Base-by-base conservation (phyloP, 2,329 filamentous ascomycete genomes). In the Colletotrichum brevisporum region DNA sequence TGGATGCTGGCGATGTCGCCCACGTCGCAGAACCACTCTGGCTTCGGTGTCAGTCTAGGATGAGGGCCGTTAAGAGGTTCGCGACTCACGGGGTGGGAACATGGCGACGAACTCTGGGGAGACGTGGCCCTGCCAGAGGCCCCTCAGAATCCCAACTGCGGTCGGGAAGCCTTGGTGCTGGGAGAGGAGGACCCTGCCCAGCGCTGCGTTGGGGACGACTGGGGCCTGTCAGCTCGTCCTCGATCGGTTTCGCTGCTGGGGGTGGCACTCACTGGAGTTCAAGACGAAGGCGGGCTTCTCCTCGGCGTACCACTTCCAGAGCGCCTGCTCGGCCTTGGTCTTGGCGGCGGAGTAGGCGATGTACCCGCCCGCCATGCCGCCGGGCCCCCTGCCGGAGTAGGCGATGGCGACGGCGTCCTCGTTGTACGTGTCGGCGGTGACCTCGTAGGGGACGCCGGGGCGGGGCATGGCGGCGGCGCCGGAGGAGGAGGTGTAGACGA, bases 401-500 rank as follows among this genome's bases (percentile, higher is more conserved):
- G 81, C 81, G 13, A 53, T 63, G 36, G 77, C 70, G 16, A 80
- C 69, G 9, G 74, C 76, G 1, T 63, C 67, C 21, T 82, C 77
- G 55, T 81, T 81, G 79, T 78, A 84, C 0, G 72, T 77, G 18
- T 77, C 74, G 48, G 53, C 4, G 24, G 62, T 74, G 16, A 78
- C 71, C 16, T 62, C 21, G 39, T 71, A 36, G 10, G 47, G 71
- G 21, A 71, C 60, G 41, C 73, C 69, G 2, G 74, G 72, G 4
- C 73, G 67, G 2, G 73, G 71, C 10, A 63, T 73, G 9, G 75
- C 61, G 9, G 67, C 69, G 1, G 77, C 74, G 5, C 73, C 71
- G 1, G 78, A 75, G 3, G 80, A 82, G 48, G 78, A 80, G 0
- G 81, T 83, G 53, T 80, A 74, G 9, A 85, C 79, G 45, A 85